Conservation (phyloP, 768 basidiomycete species). For the Favolaschia claudopus region DNA sequence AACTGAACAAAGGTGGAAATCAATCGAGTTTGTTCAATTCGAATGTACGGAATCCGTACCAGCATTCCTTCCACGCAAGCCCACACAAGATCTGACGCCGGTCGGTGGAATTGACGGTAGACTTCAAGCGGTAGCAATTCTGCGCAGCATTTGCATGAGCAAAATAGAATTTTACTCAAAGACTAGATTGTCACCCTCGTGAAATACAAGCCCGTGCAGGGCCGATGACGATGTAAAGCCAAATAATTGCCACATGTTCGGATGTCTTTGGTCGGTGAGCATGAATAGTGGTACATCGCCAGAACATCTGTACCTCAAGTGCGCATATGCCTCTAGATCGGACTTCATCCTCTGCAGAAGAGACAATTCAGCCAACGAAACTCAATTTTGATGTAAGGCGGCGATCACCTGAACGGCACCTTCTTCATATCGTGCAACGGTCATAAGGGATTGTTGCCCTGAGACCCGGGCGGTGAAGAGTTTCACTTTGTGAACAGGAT, state of each 20-base stretch:
- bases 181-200: constrained; percentile 3
- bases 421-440: constrained; percentile 6
- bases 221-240: neutral
- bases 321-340: constrained; percentile 1
- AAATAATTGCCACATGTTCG: constrained; percentile 10
- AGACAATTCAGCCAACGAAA: neutral
- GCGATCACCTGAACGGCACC: neutral
- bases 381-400: neutral
- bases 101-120: constrained; percentile 2
- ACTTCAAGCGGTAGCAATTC: constrained; percentile 1
- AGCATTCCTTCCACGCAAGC: constrained; percentile 5
- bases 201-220: neutral
- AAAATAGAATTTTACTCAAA: neutral
- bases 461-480: constrained; percentile 12
- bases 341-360: neutral
- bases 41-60: neutral
- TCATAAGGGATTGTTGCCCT: neutral
- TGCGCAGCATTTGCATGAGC: neutral
- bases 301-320: neutral
- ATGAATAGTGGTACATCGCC: neutral
- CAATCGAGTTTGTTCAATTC: neutral
- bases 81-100: constrained; percentile 4
- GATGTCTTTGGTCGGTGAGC: neutral
- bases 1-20: neutral
- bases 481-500: neutral